These are phyloP conservation scores for Anthoceros angustus DNA, from an alignment of 225 moss, liverwort and hornwort species.

Conservation along the genomic window DNA sequence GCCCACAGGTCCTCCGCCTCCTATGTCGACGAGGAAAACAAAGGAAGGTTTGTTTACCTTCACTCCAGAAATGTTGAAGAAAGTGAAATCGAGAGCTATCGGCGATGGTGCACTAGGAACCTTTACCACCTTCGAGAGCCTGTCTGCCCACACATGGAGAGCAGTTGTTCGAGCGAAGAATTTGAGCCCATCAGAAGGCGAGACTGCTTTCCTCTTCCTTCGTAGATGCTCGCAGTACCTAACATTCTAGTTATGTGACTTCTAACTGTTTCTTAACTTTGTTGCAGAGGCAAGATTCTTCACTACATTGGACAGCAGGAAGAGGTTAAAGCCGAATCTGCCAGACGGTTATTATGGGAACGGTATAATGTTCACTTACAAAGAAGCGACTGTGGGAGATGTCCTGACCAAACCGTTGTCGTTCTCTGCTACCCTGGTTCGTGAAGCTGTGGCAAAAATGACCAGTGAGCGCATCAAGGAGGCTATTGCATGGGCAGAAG, in stretches of 20 bases:
- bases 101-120: slow-evolving; percentile 15
- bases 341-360: slow-evolving; percentile 46
- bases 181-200: slow-evolving; percentile 8
- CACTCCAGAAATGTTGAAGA: slow-evolving; percentile 30
- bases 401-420: slow-evolving; percentile 23
- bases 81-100: slow-evolving; percentile 18
- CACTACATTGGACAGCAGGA: slow-evolving; percentile 37
- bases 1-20: slow-evolving; percentile 13
- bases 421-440: slow-evolving; percentile 22
- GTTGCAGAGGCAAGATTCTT: slow-evolving; percentile 23
- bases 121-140: slow-evolving; percentile 34
- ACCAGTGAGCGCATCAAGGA: slow-evolving; percentile 23
- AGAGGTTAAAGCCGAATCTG: slow-evolving; percentile 34
- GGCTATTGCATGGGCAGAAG: slow-evolving; percentile 32
- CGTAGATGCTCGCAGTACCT: background rate
- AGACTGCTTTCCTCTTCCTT: background rate
- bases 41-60: slow-evolving; percentile 33
- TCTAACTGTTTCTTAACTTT: background rate
- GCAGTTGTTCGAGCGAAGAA: slow-evolving; percentile 21
- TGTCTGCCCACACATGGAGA: slow-evolving; percentile 36
- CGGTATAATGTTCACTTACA: slow-evolving; percentile 30
- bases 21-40: slow-evolving; percentile 11
- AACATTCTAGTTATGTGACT: background rate
- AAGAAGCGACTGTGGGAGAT: slow-evolving; percentile 20
- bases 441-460: slow-evolving; percentile 32